These are phyloP conservation scores for Fusarium palustre DNA, from an alignment of 2,329 filamentous ascomycete genomes.

Conservation along the genomic window DNA sequence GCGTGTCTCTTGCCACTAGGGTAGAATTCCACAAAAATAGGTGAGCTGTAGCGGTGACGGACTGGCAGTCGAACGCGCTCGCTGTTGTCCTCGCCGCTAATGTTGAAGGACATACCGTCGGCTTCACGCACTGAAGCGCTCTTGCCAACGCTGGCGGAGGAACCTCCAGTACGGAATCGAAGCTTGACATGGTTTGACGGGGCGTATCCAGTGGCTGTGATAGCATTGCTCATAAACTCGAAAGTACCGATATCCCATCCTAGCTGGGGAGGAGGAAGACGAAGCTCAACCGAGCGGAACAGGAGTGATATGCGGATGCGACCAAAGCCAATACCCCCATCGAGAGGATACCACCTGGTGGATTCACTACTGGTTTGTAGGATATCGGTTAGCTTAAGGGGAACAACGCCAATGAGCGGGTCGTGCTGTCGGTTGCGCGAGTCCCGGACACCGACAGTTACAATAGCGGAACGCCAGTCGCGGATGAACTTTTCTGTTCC, in stretches of 20 bases:
- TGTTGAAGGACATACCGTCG: slow-evolving; percentile 62
- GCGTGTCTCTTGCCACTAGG: slow-evolving; percentile 74
- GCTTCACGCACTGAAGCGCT: slow-evolving; percentile 71
- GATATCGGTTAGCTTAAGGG: slow-evolving; percentile 88
- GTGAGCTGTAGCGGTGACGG: slow-evolving; percentile 89
- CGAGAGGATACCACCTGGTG: slow-evolving; percentile 95
- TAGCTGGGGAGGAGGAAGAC: slow-evolving; percentile 83
- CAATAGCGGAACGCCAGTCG: slow-evolving; percentile 89
- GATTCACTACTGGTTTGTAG: slow-evolving; percentile 86
- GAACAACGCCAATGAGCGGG: slow-evolving; percentile 91
- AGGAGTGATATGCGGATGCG: slow-evolving; percentile 88
- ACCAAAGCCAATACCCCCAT: slow-evolving; percentile 93
- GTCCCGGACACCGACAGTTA: slow-evolving; percentile 90
- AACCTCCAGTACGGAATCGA: slow-evolving; percentile 85
- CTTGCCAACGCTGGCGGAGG: slow-evolving; percentile 75
- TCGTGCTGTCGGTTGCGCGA: slow-evolving; percentile 92
- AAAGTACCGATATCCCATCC: slow-evolving; percentile 98
- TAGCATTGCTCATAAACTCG: slow-evolving; percentile 79
- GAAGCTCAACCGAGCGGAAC: slow-evolving; percentile 89
- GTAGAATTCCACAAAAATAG: slow-evolving; percentile 89
- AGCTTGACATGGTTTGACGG: slow-evolving; percentile 78
- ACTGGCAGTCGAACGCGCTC: slow-evolving; percentile 80
- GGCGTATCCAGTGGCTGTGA: slow-evolving; percentile 73
- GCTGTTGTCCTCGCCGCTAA: slow-evolving; percentile 57
- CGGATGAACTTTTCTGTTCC: slow-evolving; percentile 93